Base-by-base conservation (phyloP, 169 alveolate species). In the Cryptosporidium andersoni region DNA sequence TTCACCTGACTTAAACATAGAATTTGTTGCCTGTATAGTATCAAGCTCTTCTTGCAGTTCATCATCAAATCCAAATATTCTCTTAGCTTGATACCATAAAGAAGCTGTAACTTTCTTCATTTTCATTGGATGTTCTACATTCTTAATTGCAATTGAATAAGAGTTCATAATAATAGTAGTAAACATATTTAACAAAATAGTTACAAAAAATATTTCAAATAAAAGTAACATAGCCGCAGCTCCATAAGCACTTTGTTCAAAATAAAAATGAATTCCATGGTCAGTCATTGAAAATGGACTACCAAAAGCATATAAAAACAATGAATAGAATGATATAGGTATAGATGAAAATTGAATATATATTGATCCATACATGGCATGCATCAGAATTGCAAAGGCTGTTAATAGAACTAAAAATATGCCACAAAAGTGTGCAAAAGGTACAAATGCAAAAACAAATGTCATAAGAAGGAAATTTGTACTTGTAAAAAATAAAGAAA, bases 71-170 rank as follows among this genome's bases (percentile, higher is more conserved):
- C 85, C 74, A 60, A 74, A 74, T 7, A 74, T 56, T 25, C 55
- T 9, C 49, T 74, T 74, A n/a, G 85, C 85, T n/a, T 74, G 85
- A 74, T 74, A 74, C 85, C 85, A 74, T 7, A 74, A 47, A 2
- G 85, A 74, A 12, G 85, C 85, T 4, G 85, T 74, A n/a, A 74
- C 85, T 47, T 74, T 74, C 42, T 74, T 74, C 85, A 74, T 74
- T 14, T 64, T 74, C 68, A 74, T 58, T 49, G 85, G 85, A 1
- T 52, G 45, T 51, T 74, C 85, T 2, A 64, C 52, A 55, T 74
- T 74, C 43, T 74, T 74, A 43, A 68, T 74, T 40, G 85, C 85
- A 47, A 74, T 47, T 42, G 85, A 66, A 43, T 74, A 74, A 3
- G 85, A 74, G 60, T 74, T 74, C 85, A 74, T 74, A 51, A 74